Percentiles rank a stretch among this genome's conserved stretches.
phyloP scores from a whole-genome alignment of 2,329 filamentous ascomycete species.

The Elsinoe necatrix region DNA sequence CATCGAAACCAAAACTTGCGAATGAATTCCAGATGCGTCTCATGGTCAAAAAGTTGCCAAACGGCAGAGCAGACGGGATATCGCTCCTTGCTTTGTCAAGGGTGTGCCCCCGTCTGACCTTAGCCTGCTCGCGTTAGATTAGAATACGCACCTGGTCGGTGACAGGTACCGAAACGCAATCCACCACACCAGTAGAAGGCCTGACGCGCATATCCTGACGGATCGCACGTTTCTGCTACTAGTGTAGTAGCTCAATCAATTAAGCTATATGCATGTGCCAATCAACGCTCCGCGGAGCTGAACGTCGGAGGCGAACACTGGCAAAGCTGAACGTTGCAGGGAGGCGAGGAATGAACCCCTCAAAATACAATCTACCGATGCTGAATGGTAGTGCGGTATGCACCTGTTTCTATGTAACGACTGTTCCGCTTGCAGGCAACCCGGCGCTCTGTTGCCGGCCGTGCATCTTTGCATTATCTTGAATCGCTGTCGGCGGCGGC shows the following conservation, averaged over 20 bases:
- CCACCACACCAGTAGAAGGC: slow-evolving; percentile 1
- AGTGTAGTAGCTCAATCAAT: neutral
- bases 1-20: neutral
- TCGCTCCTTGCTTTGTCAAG: neutral
- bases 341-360: slow-evolving; percentile 4
- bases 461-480: slow-evolving; percentile 4
- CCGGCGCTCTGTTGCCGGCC: neutral
- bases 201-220: neutral
- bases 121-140: neutral
- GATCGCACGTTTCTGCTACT: slow-evolving; percentile 2
- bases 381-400: neutral
- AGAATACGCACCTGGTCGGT: neutral
- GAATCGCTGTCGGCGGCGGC: neutral
- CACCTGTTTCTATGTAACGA: slow-evolving; percentile 1
- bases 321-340: neutral
- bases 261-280: neutral
- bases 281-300: slow-evolving; percentile 6
- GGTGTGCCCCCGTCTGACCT: neutral
- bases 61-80: neutral
- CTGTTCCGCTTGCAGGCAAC: neutral
- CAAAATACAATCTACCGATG: slow-evolving; percentile 8
- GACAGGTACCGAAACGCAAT: slow-evolving; percentile 13
- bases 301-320: neutral
- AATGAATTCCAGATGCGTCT: neutral
- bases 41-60: neutral